These are phyloP conservation scores for Dioszegia crocea DNA, from an alignment of 768 basidiomycete genomes.

Conservation along the genomic window DNA sequence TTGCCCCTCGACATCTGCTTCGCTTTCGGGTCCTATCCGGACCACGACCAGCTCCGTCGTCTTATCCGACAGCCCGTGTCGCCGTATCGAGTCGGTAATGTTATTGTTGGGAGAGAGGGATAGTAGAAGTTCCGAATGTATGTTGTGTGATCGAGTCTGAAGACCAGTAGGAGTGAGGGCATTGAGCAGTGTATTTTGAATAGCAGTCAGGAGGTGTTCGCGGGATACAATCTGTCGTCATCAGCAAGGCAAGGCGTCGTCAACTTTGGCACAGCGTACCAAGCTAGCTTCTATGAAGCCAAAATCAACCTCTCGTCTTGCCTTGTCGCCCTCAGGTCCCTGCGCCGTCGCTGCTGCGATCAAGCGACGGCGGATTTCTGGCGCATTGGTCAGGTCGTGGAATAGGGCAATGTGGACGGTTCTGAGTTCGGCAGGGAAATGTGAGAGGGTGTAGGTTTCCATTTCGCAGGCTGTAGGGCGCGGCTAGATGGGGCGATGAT, in stretches of 20 bases:
- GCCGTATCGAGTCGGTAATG: slow-evolving; percentile 79
- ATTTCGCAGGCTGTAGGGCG: slow-evolving; percentile 37
- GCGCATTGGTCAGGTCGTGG: slow-evolving; percentile 62
- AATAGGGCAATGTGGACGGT: slow-evolving; percentile 65
- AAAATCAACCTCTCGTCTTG: slow-evolving; percentile 77
- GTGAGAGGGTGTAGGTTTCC: slow-evolving; percentile 48
- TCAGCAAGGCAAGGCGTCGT: too few species aligned
- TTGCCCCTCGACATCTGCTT: slow-evolving; percentile 22
- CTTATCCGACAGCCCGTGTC: slow-evolving; percentile 73
- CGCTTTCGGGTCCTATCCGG: slow-evolving; percentile 55
- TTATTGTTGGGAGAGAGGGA: slow-evolving; percentile 81
- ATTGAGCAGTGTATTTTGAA: slow-evolving; percentile 51
- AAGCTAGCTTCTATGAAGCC: slow-evolving; percentile 82
- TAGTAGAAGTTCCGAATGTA: slow-evolving; percentile 90
- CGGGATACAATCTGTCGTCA: slow-evolving; percentile 67
- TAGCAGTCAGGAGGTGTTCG: slow-evolving; percentile 75
- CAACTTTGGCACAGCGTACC: slow-evolving; percentile 62
- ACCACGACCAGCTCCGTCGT: slow-evolving; percentile 69
- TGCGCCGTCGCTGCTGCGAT: slow-evolving; percentile 63
- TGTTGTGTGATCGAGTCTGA: slow-evolving; percentile 70
- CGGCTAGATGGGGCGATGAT: too few species aligned
- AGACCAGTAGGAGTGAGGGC: slow-evolving; percentile 54
- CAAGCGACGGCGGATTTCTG: slow-evolving; percentile 62
- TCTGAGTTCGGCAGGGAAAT: slow-evolving; percentile 25
- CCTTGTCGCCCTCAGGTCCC: slow-evolving; percentile 60